These are phyloP conservation scores for Gossypium stocksii DNA, from an alignment of 345 rosid species.

Conservation along the genomic window DNA sequence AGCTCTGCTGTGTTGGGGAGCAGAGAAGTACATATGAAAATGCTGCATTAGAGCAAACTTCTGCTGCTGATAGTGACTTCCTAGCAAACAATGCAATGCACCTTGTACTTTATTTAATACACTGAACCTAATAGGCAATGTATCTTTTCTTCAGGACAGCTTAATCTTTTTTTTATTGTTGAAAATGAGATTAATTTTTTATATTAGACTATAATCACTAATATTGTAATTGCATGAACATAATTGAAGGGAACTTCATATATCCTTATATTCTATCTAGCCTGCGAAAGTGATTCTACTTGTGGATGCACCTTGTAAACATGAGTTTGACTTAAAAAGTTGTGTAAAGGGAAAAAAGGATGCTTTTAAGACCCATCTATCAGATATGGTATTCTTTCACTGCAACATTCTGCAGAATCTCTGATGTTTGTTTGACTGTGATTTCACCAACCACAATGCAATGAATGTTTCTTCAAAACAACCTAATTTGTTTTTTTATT, in stretches of 20 bases:
- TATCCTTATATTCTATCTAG: neutral
- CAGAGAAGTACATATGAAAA: neutral
- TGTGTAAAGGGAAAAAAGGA: neutral
- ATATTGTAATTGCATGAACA: neutral
- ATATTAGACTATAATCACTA: neutral
- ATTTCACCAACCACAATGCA: neutral
- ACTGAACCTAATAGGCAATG: neutral
- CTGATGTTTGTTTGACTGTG: neutral
- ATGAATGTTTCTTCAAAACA: neutral
- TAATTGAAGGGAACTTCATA: neutral
- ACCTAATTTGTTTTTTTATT: neutral
- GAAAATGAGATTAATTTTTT: neutral
- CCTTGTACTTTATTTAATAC: neutral
- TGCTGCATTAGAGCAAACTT: neutral
- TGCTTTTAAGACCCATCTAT: neutral
- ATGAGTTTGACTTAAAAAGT: neutral
- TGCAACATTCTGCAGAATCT: neutral
- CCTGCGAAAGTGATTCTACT: neutral
- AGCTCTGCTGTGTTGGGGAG: neutral
- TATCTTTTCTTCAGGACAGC: neutral
- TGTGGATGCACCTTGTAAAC: neutral
- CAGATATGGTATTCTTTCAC: neutral
- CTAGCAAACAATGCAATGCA: constrained; percentile 4
- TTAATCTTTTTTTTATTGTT: neutral
- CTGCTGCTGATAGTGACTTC: constrained; percentile 4